Evolutionary conservation across 495 filamentous ascomycete species (phyloP).

Genomic region (Penicillium turbatum): DNA sequence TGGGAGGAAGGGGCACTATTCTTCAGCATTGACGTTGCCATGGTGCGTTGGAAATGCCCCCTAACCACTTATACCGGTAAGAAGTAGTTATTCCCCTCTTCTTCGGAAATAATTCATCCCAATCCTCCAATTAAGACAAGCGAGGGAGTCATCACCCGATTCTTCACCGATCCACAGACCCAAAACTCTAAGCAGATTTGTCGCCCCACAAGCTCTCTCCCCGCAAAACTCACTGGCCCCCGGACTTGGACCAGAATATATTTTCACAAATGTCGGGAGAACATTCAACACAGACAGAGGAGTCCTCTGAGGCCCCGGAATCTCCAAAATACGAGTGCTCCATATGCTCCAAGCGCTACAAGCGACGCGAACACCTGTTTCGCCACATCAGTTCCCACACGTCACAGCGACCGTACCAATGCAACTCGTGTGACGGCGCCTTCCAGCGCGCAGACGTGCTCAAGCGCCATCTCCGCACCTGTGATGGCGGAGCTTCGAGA

Average conservation of each 20-base stretch:
- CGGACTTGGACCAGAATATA: neutral
- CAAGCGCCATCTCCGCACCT: slow-evolving; percentile 15
- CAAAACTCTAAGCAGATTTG: neutral
- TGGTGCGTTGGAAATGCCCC: too few relatives aligned
- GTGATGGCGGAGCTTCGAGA: slow-evolving; percentile 10
- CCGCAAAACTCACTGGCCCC: neutral
- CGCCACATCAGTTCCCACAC: slow-evolving; percentile 21
- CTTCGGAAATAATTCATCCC: too few relatives aligned
- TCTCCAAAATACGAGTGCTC: slow-evolving; percentile 14
- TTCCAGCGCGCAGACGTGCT: slow-evolving; percentile 23
- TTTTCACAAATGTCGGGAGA: neutral
- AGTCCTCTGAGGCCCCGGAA: neutral
- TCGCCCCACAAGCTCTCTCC: neutral
- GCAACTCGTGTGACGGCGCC: slow-evolving; percentile 12
- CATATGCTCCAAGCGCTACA: slow-evolving; percentile 17
- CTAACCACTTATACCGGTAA: too few relatives aligned
- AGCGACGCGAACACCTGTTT: slow-evolving; percentile 19
- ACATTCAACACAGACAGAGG: neutral
- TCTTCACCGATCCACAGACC: neutral
- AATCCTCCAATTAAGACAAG: too few relatives aligned
- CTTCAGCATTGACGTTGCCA: too few relatives aligned
- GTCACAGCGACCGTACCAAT: slow-evolving; percentile 17
- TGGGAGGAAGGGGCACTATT: too few relatives aligned
- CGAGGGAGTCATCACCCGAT: neutral
- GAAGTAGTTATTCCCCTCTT: too few relatives aligned